These are phyloP conservation scores for Prinsepia uniflora DNA, from an alignment of 306 rosid genomes.

Conservation along the genomic window DNA sequence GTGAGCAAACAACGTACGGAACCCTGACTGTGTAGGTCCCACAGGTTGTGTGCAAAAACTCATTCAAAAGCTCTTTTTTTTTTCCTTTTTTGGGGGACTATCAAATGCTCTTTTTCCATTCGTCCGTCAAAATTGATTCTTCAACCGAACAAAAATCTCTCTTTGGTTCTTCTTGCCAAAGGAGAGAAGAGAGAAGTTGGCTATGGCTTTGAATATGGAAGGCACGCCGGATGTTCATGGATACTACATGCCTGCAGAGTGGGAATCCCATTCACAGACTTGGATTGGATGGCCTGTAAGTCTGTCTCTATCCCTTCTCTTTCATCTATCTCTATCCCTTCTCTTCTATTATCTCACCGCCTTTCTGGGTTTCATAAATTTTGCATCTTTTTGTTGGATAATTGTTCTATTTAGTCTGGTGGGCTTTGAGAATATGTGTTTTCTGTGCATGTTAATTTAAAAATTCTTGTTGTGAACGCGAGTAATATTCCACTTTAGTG, in stretches of 20 bases:
- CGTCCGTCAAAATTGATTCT: not conserved
- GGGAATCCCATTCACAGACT: constrained; percentile 72
- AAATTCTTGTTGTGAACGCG: too few species aligned
- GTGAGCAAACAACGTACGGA: too few species aligned
- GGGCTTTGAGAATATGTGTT: not conserved
- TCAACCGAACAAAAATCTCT: not conserved
- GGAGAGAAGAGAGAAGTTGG: not conserved
- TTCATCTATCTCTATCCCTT: not conserved
- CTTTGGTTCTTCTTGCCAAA: not conserved
- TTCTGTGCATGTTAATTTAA: not conserved
- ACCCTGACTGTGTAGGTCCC: not conserved
- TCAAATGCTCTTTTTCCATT: too few species aligned
- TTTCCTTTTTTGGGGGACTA: too few species aligned
- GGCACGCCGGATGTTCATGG: constrained; percentile 48
- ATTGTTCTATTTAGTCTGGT: not conserved
- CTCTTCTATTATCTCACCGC: not conserved
- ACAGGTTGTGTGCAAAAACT: not conserved
- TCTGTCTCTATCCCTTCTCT: not conserved
- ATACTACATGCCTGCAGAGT: constrained; percentile 86
- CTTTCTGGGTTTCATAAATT: not conserved
- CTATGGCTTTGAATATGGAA: constrained; percentile 40
- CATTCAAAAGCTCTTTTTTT: too few species aligned
- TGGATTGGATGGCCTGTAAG: constrained; percentile 99
- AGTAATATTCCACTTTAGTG: too few species aligned
- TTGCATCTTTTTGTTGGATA: not conserved